Base-by-base conservation (phyloP, 2,329 filamentous ascomycete genomes). In the Albophoma yamanashiensis region DNA sequence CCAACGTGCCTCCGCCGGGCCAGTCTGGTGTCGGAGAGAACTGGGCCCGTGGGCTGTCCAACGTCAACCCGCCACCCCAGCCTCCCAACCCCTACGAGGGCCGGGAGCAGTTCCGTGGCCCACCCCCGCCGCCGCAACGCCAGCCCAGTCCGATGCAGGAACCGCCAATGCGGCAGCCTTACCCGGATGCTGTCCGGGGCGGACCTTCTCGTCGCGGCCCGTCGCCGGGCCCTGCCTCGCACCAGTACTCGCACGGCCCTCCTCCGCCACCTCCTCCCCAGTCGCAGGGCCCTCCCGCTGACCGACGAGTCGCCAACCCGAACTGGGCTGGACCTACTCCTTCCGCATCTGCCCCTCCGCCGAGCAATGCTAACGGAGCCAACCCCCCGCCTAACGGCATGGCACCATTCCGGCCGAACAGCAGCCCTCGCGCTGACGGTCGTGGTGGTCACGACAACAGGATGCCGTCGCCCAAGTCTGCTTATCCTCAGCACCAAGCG, bases 381-480 rank as follows among this genome's bases (percentile, higher is more conserved):
- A 70, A 68, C 52, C 66, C 64, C 22, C 82, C 82, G 42, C 73
- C 76, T 5, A 79, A 80, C 57, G 75, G 78, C 22, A 76, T 91
- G 67, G 87, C 90, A 66, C 84, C 88, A 22, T 96, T 93, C 76
- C 85, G 87, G 39, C 69, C 71, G 60, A 84, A 87, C 38, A 86
- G 86, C 67, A 95, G 89, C 71, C 90, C 92, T 62, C 85, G 90
- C n/a, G 85, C 89, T 57, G 93, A 97, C 65, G 87, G 92, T 55
- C 85, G 92, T 39, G 47, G 56, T 27, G 82, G 94, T 64, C 84
- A 93, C 65, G 92, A 96, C 65, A 91, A 88, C 69, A 86, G 89
- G 62, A 89, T 92, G 75, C 85, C 90, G n/a, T 97, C 93, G n/a
- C 92, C 92, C 61, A 92, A 92, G 69, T 89, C 91, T 45, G 86